Evolutionary conservation across 345 rosid species (phyloP), one percentile per base, ranked within the genome.

Genomic region (Hibiscus trionum): DNA sequence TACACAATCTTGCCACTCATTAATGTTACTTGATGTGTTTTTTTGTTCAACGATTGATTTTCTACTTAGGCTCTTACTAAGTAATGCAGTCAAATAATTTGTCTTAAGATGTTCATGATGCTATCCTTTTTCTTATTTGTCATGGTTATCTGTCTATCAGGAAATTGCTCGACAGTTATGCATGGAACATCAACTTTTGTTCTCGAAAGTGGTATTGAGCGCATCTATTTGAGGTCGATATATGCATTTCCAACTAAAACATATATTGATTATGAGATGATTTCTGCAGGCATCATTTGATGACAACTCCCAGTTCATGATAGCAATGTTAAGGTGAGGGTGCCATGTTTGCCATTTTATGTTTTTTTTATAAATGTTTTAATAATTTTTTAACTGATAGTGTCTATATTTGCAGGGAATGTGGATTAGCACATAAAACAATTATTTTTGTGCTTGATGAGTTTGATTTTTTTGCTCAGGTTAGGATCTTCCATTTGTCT

Each of bases 401-500:
- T 12, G 19, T 81, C 55, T 71, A 70, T 76, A 75, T 62, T 66
- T 82, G 52, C 87, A 95, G 99, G 88, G 97, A 92, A 80, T 95
- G 97, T 81, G 97, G 97, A 77, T 80, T 92, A 73, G 93, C 97
- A 7, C 97, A 95, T 83, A 95, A 89, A 81, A 95, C 99, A 24
- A 80, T 92, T 39, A 84, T 88, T 71, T 95, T 95, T 80, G 86
- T 82, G 75, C 91, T 95, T 76, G 88, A 90, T 77, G 97, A 95
- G 78, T 95, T 95, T 80, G 97, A 95, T 80, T 83, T 82, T 80
- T 94, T 94, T 83, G 91, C 93, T 71, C 98, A 90, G 97, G 98
- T 88, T 84, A 85, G 77, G 77, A 39, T 60, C 65, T 55, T 69
- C 49, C 26, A 56, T 58, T 59, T 14, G 19, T 65, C 60, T 24